Percentiles rank a stretch among this genome's conserved stretches.
phyloP scores from a whole-genome alignment of 2,329 filamentous ascomycete species.

The Colletotrichum lentis region DNA sequence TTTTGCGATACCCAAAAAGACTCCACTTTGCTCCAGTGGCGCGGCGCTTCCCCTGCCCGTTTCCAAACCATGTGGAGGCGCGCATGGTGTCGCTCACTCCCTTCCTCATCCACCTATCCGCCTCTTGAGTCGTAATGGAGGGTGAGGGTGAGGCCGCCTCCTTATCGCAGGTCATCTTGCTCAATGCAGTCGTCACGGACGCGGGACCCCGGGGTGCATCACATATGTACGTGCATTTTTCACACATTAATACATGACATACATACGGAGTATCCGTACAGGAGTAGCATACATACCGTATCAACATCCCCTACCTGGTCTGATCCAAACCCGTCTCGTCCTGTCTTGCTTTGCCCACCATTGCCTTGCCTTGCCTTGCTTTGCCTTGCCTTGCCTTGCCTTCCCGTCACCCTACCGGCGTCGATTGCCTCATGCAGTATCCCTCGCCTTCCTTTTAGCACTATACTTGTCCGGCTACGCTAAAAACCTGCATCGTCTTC shows the following conservation, averaged over 20 bases:
- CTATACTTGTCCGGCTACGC: conserved; percentile 32
- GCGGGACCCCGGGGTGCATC: conserved; percentile 7
- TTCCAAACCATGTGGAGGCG: neutral
- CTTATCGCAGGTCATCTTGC: conserved; percentile 10
- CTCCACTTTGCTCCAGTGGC: neutral
- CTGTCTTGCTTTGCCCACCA: neutral
- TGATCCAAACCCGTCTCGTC: neutral
- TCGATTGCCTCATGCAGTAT: conserved; percentile 34
- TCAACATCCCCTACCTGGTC: neutral
- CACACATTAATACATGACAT: neutral
- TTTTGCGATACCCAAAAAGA: neutral
- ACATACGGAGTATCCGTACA: too few relatives aligned
- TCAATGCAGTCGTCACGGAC: neutral
- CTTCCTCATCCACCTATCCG: neutral
- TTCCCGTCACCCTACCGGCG: conserved; percentile 13
- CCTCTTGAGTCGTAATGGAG: conserved; percentile 1
- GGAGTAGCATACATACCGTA: neutral
- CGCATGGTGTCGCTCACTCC: neutral
- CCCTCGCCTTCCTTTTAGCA: conserved; percentile 24
- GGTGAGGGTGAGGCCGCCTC: conserved; percentile 1
- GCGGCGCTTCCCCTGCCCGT: conserved; percentile 1
- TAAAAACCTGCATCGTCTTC: conserved; percentile 33
- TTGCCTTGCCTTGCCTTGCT: neutral
- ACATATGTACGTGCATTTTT: neutral
- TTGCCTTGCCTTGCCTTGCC: neutral